These are phyloP conservation scores for Ogataea philodendri DNA, from an alignment of 805 yeast species.

Conservation along the genomic window DNA sequence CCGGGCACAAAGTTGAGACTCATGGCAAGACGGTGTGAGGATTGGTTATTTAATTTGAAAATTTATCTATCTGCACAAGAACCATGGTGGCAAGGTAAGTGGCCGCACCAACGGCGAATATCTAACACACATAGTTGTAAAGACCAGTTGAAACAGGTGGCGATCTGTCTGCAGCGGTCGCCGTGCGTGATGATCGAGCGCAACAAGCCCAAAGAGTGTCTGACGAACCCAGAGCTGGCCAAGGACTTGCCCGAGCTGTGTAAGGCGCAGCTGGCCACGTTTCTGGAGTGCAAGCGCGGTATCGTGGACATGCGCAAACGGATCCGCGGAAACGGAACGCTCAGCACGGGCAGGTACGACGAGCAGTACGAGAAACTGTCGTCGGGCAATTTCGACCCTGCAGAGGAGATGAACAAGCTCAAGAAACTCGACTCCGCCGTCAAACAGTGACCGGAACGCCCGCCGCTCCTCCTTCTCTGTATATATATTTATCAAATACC, in stretches of 20 bases:
- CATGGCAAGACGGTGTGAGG: conserved; percentile 37
- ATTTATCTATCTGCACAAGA: conserved; percentile 1
- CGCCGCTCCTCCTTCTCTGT: neutral
- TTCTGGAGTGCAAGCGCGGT: conserved; percentile 88
- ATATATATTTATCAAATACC: too few species aligned
- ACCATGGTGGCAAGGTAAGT: conserved; percentile 56
- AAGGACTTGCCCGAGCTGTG: conserved; percentile 85
- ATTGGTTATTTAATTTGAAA: neutral
- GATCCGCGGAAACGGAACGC: conserved; percentile 89
- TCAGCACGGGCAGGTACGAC: conserved; percentile 90
- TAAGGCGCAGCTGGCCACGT: conserved; percentile 77
- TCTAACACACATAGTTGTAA: conserved; percentile 61
- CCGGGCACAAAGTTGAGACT: conserved; percentile 79
- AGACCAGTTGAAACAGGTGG: conserved; percentile 93
- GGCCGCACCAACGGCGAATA: conserved; percentile 4
- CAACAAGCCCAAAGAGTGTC: conserved; percentile 84
- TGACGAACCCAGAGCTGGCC: conserved; percentile 74
- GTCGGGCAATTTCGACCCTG: conserved; percentile 77
- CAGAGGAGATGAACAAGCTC: conserved; percentile 74
- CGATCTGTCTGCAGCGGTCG: conserved; percentile 91
- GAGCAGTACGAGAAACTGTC: conserved; percentile 79
- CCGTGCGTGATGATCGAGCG: conserved; percentile 93
- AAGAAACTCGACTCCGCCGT: conserved; percentile 55
- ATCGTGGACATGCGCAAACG: conserved; percentile 89
- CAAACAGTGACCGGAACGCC: conserved; percentile 20